Conservation (phyloP, 306 rosid genomes). For the Canavalia gladiata region DNA sequence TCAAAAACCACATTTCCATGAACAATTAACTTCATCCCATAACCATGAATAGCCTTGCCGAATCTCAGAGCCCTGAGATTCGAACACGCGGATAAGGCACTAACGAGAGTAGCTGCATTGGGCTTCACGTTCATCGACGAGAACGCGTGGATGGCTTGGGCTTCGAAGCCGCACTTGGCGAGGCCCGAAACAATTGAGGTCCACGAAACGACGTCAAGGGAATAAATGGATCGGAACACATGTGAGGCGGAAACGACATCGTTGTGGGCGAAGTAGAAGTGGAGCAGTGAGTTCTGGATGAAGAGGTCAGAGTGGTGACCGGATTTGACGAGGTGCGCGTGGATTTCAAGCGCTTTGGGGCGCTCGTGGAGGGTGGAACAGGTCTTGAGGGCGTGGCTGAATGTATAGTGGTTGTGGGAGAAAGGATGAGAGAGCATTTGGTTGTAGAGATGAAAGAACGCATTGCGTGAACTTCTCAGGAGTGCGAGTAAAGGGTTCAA, state of each 20-base stretch:
- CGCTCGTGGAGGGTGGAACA: slow-evolving; percentile 55
- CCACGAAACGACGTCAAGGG: slow-evolving; percentile 83
- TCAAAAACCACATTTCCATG: slow-evolving; percentile 54
- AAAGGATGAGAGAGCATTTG: slow-evolving; percentile 67
- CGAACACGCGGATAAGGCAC: slow-evolving; percentile 75
- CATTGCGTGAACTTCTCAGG: slow-evolving; percentile 62
- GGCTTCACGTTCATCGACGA: slow-evolving; percentile 66
- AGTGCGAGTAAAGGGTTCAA: slow-evolving; percentile 61
- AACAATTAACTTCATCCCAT: slow-evolving; percentile 55
- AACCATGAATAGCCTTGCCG: slow-evolving; percentile 72
- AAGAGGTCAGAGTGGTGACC: slow-evolving; percentile 71
- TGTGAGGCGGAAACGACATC: slow-evolving; percentile 62
- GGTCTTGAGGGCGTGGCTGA: slow-evolving; percentile 76
- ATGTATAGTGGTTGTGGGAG: slow-evolving; percentile 77
- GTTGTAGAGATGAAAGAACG: slow-evolving; percentile 65
- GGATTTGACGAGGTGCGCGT: slow-evolving; percentile 66
- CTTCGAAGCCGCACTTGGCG: slow-evolving; percentile 68
- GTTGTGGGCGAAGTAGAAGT: slow-evolving; percentile 57
- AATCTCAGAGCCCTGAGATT: slow-evolving; percentile 55
- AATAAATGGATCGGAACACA: slow-evolving; percentile 59
- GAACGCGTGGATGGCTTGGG: slow-evolving; percentile 66
- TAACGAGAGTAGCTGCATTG: slow-evolving; percentile 68
- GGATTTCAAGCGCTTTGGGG: slow-evolving; percentile 74
- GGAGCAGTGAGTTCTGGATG: slow-evolving; percentile 74
- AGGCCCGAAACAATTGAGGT: slow-evolving; percentile 77